phyloP scores from a whole-genome alignment of 176 grass and related monocot genomes.

The Carex littledalei region DNA sequence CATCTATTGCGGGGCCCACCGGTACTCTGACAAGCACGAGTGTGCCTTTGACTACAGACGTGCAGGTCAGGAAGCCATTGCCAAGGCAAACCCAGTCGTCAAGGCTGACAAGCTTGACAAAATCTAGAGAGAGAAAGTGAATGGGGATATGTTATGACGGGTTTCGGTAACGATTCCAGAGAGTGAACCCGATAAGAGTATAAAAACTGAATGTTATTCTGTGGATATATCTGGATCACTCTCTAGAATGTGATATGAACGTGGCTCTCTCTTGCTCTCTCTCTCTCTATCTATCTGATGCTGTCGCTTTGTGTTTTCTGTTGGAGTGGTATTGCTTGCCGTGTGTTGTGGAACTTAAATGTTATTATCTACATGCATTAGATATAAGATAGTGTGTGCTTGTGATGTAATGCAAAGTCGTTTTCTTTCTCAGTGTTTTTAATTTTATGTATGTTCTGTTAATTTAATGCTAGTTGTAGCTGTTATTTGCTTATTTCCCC shows the following conservation, averaged over 20 bases:
- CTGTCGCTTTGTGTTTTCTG: constrained; percentile 7
- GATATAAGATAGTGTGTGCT: constrained; percentile 26
- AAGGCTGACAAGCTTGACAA: constrained; percentile 96
- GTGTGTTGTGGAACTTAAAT: constrained; percentile 6
- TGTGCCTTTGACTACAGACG: constrained; percentile 86
- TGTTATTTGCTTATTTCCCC: neutral
- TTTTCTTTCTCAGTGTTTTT: constrained; percentile 16
- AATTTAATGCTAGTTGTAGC: neutral
- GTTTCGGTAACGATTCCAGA: neutral
- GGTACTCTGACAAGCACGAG: constrained; percentile 85
- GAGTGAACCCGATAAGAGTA: neutral
- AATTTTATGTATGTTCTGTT: constrained; percentile 1
- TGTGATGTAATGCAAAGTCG: constrained; percentile 18
- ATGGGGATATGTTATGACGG: neutral
- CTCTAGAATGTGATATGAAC: constrained; percentile 22
- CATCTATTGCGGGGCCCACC: constrained; percentile 57
- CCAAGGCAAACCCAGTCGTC: constrained; percentile 92
- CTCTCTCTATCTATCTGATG: neutral
- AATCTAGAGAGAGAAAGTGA: constrained; percentile 39
- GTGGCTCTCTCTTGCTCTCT: neutral
- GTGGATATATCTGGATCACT: constrained; percentile 2
- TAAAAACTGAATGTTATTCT: neutral
- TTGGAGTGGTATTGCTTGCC: neutral
- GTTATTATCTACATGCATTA: constrained; percentile 19
- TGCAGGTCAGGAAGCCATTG: constrained; percentile 76